Evolutionary conservation across 2,329 filamentous ascomycete species (phyloP).

Genomic region (Epichloe scottii): DNA sequence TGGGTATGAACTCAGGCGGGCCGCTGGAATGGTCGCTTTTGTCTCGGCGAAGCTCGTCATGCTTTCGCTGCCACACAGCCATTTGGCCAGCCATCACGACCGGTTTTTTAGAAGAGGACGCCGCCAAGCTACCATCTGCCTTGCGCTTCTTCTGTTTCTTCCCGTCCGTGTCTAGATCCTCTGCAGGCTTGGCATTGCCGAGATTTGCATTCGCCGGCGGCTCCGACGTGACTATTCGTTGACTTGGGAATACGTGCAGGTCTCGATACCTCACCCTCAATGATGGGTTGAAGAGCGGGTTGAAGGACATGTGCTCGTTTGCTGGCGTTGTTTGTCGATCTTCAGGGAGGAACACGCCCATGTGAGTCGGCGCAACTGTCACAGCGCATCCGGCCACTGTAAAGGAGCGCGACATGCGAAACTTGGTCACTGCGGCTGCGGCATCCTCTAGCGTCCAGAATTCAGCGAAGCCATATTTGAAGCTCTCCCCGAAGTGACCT

Average conservation of each 20-base stretch:
- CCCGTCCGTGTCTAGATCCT: slow-evolving; percentile 17
- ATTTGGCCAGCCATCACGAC: slow-evolving; percentile 30
- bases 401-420: slow-evolving; percentile 60
- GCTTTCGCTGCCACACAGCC: slow-evolving; percentile 32
- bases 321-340: slow-evolving; percentile 42
- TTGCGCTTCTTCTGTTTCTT: slow-evolving; percentile 43
- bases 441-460: slow-evolving; percentile 68
- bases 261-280: slow-evolving; percentile 68
- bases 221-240: slow-evolving; percentile 44
- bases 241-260: slow-evolving; percentile 56
- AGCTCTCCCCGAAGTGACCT: slow-evolving; percentile 60
- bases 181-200: slow-evolving; percentile 8
- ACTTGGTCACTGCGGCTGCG: slow-evolving; percentile 58
- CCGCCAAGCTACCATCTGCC: slow-evolving; percentile 24
- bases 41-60: slow-evolving; percentile 25
- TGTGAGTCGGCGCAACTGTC: slow-evolving; percentile 62
- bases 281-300: slow-evolving; percentile 54
- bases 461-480: slow-evolving; percentile 75
- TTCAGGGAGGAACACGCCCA: slow-evolving; percentile 73
- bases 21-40: not conserved
- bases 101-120: slow-evolving; percentile 23
- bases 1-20: not conserved
- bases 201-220: slow-evolving; percentile 25
- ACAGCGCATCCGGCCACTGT: slow-evolving; percentile 65
- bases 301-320: slow-evolving; percentile 54